These are phyloP conservation scores for Helichrysum umbraculigerum DNA, from an alignment of 129 eudicot species.

Conservation along the genomic window DNA sequence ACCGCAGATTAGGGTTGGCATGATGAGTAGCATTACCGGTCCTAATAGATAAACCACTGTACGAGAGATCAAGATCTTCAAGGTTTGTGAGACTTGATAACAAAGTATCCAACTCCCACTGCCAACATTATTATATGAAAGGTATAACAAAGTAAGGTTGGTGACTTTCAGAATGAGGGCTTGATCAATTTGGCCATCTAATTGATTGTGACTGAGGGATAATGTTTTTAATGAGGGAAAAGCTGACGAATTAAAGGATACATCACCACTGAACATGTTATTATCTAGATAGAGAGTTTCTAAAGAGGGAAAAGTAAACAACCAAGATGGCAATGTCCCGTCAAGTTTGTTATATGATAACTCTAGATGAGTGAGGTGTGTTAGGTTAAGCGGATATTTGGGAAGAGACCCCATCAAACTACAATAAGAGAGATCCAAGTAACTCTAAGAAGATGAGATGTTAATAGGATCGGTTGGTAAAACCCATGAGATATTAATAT, in stretches of 20 bases:
- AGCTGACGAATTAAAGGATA: not conserved
- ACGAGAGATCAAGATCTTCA: not conserved
- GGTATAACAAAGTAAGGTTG: not conserved
- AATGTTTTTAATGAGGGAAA: not conserved
- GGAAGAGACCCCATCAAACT: slow-evolving; percentile 1
- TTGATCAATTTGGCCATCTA: not conserved
- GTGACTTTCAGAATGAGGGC: not conserved
- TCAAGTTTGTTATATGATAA: no score
- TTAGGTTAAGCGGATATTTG: no score
- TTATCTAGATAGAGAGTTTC: not conserved
- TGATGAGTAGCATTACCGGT: not conserved
- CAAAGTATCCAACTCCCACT: not conserved
- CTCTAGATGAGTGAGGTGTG: no score
- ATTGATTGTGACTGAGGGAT: not conserved
- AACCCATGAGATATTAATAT: slow-evolving; percentile 14
- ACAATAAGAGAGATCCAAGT: slow-evolving; percentile 11
- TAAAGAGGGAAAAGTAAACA: not conserved
- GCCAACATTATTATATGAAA: not conserved
- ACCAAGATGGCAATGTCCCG: not conserved
- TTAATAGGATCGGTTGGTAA: no score
- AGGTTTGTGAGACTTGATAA: not conserved
- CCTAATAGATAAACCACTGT: not conserved
- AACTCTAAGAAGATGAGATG: slow-evolving; percentile 8
- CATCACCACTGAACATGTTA: no score
- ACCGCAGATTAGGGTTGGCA: not conserved